Conservation (phyloP, 2,329 filamentous ascomycete genomes). For the Botrytis hyacinthi region DNA sequence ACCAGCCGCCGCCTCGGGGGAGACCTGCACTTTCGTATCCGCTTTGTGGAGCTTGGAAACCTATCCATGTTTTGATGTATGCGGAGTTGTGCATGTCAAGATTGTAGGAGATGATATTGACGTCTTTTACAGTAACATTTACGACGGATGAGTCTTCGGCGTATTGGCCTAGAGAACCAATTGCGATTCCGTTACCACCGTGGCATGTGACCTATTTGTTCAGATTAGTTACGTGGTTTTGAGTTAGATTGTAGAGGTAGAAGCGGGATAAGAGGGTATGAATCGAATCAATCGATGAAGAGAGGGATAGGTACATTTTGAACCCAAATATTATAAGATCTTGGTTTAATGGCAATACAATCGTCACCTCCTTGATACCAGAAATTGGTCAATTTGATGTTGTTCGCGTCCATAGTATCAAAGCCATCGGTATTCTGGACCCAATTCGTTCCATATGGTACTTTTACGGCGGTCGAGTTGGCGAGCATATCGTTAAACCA, state of each 20-base stretch:
- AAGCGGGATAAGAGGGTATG: background rate
- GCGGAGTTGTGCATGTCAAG: conserved; percentile 48
- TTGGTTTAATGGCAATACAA: conserved; percentile 56
- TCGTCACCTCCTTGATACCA: conserved; percentile 56
- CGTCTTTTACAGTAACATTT: conserved; percentile 49
- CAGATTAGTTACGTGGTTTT: no score
- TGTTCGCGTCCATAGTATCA: conserved; percentile 54
- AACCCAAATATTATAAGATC: conserved; percentile 50
- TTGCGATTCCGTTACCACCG: conserved; percentile 55
- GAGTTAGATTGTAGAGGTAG: background rate
- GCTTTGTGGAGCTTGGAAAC: conserved; percentile 46
- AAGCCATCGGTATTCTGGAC: conserved; percentile 59
- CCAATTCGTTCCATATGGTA: conserved; percentile 51
- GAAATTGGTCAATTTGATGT: conserved; percentile 50
- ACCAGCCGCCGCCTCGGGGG: conserved; percentile 52
- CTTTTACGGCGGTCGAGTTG: conserved; percentile 51
- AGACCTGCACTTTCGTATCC: conserved; percentile 49
- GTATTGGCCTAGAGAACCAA: conserved; percentile 55
- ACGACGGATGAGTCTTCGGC: conserved; percentile 51
- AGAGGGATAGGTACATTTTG: conserved; percentile 43
- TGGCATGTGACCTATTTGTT: conserved; percentile 43
- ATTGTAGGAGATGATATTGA: conserved; percentile 46
- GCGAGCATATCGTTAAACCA: conserved; percentile 49
- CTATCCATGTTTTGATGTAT: conserved; percentile 58
- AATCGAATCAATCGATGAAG: background rate